Conservation (phyloP, 116 monocot species). For the Papilionanthe hybrid region DNA sequence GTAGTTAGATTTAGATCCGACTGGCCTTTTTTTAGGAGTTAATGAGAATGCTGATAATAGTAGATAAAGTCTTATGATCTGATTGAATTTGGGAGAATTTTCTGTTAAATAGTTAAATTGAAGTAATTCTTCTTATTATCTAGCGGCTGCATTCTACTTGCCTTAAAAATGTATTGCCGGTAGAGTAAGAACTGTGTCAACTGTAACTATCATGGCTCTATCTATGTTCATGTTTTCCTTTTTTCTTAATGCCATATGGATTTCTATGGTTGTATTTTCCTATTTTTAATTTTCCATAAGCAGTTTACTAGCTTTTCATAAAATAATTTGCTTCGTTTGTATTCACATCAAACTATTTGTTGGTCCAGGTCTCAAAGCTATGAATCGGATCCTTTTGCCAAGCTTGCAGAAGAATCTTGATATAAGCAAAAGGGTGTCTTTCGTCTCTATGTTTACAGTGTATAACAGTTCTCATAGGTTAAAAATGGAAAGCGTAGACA, state of each 20-base stretch:
- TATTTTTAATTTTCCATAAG: neutral
- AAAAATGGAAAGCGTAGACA: slow-evolving; percentile 1
- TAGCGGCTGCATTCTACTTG: neutral
- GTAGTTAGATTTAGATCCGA: neutral
- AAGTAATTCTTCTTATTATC: neutral
- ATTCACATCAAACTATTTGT: slow-evolving; percentile 9
- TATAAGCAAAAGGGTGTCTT: slow-evolving; percentile 30
- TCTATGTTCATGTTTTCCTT: neutral
- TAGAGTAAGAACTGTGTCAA: neutral
- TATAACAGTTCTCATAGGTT: slow-evolving; percentile 28
- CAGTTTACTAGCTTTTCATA: neutral
- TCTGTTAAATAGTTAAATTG: neutral
- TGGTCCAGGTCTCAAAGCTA: slow-evolving; percentile 49
- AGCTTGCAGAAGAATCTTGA: slow-evolving; percentile 7
- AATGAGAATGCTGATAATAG: neutral
- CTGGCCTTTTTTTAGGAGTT: neutral
- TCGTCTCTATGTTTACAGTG: slow-evolving; percentile 69
- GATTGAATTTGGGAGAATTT: neutral
- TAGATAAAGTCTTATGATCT: neutral
- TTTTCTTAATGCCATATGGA: neutral
- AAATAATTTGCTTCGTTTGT: neutral
- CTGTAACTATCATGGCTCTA: neutral
- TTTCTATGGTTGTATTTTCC: neutral
- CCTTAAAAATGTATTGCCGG: neutral
- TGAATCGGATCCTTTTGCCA: slow-evolving; percentile 31